Evolutionary conservation across 805 yeast species (phyloP).

Genomic region (Teunomyces funiuensis): DNA sequence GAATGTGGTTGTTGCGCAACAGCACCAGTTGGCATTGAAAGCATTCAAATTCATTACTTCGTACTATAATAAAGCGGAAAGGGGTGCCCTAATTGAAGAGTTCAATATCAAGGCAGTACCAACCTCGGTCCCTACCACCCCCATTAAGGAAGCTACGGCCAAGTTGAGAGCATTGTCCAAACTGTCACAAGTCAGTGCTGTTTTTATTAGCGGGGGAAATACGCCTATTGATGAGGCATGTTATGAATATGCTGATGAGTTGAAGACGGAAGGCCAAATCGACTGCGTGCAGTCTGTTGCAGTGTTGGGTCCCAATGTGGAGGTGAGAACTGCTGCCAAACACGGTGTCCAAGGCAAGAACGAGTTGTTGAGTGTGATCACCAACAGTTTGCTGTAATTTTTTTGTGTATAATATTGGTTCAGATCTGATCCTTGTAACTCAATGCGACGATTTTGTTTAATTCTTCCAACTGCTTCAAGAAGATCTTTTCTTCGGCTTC

Average conservation of each 20-base stretch:
- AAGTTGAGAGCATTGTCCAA: not conserved
- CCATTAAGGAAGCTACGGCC: conserved; percentile 6
- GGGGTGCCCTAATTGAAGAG: conserved; percentile 20
- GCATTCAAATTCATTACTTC: conserved; percentile 55
- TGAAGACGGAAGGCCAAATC: conserved; percentile 36
- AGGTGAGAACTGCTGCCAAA: conserved; percentile 56
- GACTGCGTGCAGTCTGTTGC: conserved; percentile 59
- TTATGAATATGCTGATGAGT: conserved; percentile 52
- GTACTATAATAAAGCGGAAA: conserved; percentile 24
- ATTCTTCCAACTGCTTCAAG: conserved; percentile 50
- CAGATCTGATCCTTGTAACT: conserved; percentile 51
- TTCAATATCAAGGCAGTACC: conserved; percentile 26
- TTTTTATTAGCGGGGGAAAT: conserved; percentile 64
- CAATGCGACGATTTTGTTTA: conserved; percentile 51
- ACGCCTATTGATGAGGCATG: conserved; percentile 69
- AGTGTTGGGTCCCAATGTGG: conserved; percentile 40
- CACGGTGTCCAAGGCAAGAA: conserved; percentile 69
- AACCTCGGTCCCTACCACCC: conserved; percentile 15
- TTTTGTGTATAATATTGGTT: not conserved
- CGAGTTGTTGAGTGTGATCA: conserved; percentile 58
- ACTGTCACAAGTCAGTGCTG: conserved; percentile 6
- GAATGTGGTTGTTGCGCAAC: conserved; percentile 70
- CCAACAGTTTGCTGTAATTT: conserved; percentile 8
- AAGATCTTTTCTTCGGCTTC: conserved; percentile 45
- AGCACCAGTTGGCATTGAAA: conserved; percentile 54